Conservation (phyloP, 768 basidiomycete species). For the Leccinum barrowsii region DNA sequence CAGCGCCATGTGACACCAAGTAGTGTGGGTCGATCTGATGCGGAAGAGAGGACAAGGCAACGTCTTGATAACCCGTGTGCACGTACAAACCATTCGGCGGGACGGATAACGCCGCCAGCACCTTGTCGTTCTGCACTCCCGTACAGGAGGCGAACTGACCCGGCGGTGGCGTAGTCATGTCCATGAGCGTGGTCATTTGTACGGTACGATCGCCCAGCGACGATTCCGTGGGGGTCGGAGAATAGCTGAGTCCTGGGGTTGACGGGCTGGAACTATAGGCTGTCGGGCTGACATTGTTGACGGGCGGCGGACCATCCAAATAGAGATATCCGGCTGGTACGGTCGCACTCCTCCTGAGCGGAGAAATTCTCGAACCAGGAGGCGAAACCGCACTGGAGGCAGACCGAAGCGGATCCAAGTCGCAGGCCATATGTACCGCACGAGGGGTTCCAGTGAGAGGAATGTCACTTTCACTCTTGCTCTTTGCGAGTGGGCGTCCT, state of each 20-base stretch:
- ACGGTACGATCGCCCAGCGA: constrained; percentile 53
- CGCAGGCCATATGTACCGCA: not conserved
- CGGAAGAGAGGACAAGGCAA: constrained; percentile 1
- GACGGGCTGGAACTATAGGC: constrained; percentile 37
- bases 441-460: constrained; percentile 11
- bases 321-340: constrained; percentile 36
- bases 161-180: constrained; percentile 37
- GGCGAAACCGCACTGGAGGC: constrained; percentile 9
- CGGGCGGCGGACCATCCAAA: constrained; percentile 10
- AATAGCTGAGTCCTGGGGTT: constrained; percentile 57
- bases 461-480: constrained; percentile 48
- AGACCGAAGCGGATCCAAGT: constrained; percentile 2
- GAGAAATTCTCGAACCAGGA: constrained; percentile 12
- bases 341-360: constrained; percentile 42
- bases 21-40: constrained; percentile 14
- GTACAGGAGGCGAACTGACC: constrained; percentile 35
- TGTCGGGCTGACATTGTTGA: constrained; percentile 24
- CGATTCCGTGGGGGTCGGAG: constrained; percentile 59
- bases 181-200: constrained; percentile 52
- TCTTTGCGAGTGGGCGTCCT: constrained; percentile 42
- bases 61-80: constrained; percentile 17
- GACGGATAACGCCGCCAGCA: constrained; percentile 15
- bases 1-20: constrained; percentile 11
- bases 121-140: constrained; percentile 36
- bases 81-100: constrained; percentile 19